These are phyloP conservation scores for Simplicillium aogashimaense DNA, from an alignment of 2,329 filamentous ascomycete species.

Conservation along the genomic window DNA sequence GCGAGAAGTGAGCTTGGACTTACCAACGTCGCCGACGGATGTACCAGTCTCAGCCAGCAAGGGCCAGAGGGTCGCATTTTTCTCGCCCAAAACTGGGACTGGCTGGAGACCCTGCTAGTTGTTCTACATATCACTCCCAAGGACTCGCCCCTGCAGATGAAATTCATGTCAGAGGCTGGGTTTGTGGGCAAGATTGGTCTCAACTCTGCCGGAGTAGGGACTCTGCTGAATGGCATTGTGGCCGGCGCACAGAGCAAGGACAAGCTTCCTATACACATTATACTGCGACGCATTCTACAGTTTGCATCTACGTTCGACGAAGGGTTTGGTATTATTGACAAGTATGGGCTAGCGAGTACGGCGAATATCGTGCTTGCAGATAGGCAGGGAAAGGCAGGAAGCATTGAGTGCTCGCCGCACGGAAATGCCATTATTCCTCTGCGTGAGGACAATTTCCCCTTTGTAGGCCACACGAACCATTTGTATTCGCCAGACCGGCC, in stretches of 20 bases:
- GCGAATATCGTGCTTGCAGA: too few species aligned
- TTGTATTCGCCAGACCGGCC: too few species aligned
- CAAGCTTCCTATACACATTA: conserved; percentile 1
- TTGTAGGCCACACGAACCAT: too few species aligned
- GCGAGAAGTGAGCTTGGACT: conserved; percentile 2
- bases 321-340: too few species aligned
- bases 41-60: conserved; percentile 1
- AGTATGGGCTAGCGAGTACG: too few species aligned
- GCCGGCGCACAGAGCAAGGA: not conserved
- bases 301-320: conserved; percentile 2
- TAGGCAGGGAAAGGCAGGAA: too few species aligned
- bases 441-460: too few species aligned
- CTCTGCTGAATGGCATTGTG: conserved; percentile 2
- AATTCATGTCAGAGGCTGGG: conserved; percentile 1
- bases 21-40: conserved; percentile 2
- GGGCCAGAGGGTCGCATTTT: conserved; percentile 1
- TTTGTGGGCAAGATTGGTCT: conserved; percentile 2
- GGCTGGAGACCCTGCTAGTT: not conserved
- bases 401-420: too few species aligned
- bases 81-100: conserved; percentile 4
- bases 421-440: too few species aligned
- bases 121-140: not conserved
- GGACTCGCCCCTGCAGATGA: not conserved
- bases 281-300: conserved; percentile 1
- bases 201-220: conserved; percentile 1